A percentile compares a stretch with the other conserved stretches of the same genome.
Conservation (phyloP, 1,284 basidiomycete species). For the Microbotryum violaceum region DNA sequence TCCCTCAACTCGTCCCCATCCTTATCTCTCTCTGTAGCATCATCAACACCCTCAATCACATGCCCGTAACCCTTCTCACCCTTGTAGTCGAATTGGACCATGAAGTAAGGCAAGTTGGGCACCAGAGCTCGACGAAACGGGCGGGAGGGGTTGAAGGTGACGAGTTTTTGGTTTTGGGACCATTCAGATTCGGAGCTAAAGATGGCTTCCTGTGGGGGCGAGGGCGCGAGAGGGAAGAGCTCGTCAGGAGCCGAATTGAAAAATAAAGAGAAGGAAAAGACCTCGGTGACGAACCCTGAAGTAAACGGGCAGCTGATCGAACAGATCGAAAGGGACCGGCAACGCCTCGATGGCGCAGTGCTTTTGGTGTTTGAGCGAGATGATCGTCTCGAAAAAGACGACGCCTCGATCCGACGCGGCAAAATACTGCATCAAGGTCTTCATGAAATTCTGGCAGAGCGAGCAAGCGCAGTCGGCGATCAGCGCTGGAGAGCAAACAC, state of each 20-base stretch:
- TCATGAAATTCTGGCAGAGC: conserved; percentile 84
- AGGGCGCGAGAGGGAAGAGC: too few species aligned
- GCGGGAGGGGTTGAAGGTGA: conserved; percentile 71
- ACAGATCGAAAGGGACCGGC: conserved; percentile 75
- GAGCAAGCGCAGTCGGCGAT: neutral
- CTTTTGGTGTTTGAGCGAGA: conserved; percentile 73
- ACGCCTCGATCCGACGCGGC: conserved; percentile 74
- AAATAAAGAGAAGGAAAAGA: neutral
- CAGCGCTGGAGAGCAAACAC: neutral
- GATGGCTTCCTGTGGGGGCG: conserved; percentile 73
- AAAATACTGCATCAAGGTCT: conserved; percentile 91
- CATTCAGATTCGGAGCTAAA: conserved; percentile 86
- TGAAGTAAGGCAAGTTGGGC: conserved; percentile 93
- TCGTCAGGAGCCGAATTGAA: too few species aligned
- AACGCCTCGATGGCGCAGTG: conserved; percentile 89
- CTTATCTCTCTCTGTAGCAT: conserved; percentile 48
- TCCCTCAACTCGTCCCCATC: conserved; percentile 51
- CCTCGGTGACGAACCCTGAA: conserved; percentile 59
- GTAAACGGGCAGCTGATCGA: conserved; percentile 79
- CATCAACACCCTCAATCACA: conserved; percentile 80
- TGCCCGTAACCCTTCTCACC: conserved; percentile 96
- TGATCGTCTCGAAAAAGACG: conserved; percentile 87
- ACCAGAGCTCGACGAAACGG: conserved; percentile 89
- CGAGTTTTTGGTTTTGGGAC: conserved; percentile 94
- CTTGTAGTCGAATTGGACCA: conserved; percentile 95